Conservation (phyloP, 768 basidiomycete species). For the Agaricus blazei region DNA sequence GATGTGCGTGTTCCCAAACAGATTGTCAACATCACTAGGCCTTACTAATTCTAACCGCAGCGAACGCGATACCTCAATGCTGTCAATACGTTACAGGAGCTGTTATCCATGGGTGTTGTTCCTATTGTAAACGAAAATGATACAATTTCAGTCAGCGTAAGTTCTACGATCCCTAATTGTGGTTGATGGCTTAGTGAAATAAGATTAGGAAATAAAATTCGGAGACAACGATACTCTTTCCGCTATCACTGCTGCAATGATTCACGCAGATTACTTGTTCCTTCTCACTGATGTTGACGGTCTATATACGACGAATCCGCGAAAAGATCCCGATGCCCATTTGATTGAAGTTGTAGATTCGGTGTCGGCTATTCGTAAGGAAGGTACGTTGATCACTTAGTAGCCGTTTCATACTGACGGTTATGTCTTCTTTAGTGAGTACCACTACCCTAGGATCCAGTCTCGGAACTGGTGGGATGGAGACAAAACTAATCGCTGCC, state of each 20-base stretch:
- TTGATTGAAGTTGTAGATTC: slow-evolving; percentile 82
- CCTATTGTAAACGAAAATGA: slow-evolving; percentile 99
- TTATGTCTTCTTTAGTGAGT: slow-evolving; percentile 54
- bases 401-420: background rate
- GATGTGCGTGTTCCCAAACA: slow-evolving; percentile 53
- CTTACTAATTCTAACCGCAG: slow-evolving; percentile 33
- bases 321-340: slow-evolving; percentile 80
- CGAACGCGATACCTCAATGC: slow-evolving; percentile 95
- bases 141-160: slow-evolving; percentile 93
- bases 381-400: slow-evolving; percentile 48
- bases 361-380: slow-evolving; percentile 69
- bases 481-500: slow-evolving; percentile 97
- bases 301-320: slow-evolving; percentile 91
- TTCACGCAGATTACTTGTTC: slow-evolving; percentile 96
- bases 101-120: slow-evolving; percentile 90
- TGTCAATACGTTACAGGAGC: slow-evolving; percentile 89
- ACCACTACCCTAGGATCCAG: slow-evolving; percentile 89
- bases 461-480: slow-evolving; percentile 98
- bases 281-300: slow-evolving; percentile 96
- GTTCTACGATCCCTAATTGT: slow-evolving; percentile 23
- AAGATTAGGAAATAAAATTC: slow-evolving; percentile 92
- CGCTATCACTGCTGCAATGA: slow-evolving; percentile 95
- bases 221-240: slow-evolving; percentile 98
- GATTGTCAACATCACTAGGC: background rate
- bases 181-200: background rate